phyloP scores from a whole-genome alignment of 352 stramenopile species.

The Pythium rishiriense region DNA sequence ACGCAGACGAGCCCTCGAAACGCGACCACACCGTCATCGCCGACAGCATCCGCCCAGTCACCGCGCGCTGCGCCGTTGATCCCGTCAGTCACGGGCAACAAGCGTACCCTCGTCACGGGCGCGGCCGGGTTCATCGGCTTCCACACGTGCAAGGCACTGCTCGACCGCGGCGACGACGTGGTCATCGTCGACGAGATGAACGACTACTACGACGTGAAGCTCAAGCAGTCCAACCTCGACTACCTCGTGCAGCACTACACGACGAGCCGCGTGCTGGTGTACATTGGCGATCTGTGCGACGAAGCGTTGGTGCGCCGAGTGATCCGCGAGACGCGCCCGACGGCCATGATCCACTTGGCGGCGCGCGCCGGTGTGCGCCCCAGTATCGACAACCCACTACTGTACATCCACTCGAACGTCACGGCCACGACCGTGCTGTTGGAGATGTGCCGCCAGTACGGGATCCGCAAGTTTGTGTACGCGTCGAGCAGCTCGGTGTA shows the following conservation, averaged over 20 bases:
- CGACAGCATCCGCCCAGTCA: not conserved
- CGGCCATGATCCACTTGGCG: conserved; percentile 94
- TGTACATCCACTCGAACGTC: conserved; percentile 99
- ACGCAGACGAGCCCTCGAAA: conserved; percentile 8
- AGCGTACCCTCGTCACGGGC: conserved; percentile 83
- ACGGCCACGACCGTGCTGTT: conserved; percentile 93
- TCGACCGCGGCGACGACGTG: conserved; percentile 89
- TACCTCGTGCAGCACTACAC: conserved; percentile 66
- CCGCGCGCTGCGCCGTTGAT: conserved; percentile 22
- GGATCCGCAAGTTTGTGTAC: conserved; percentile 95
- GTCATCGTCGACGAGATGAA: conserved; percentile 99
- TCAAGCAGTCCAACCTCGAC: conserved; percentile 96
- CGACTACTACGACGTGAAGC: conserved; percentile 97
- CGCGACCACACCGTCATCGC: not conserved
- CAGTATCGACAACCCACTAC: conserved; percentile 96
- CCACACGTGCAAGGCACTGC: conserved; percentile 90
- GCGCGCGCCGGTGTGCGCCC: conserved; percentile 95
- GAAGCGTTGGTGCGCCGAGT: conserved; percentile 86
- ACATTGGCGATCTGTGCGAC: conserved; percentile 95
- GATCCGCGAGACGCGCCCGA: conserved; percentile 84
- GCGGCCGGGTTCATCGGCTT: conserved; percentile 97
- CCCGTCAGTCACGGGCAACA: conserved; percentile 29
- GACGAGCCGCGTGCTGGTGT: conserved; percentile 63
- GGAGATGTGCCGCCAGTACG: conserved; percentile 88
- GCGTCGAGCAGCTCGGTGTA: conserved; percentile 95